Base-by-base conservation (phyloP, 2,329 filamentous ascomycete genomes). In the Diaporthe citriasiana region DNA sequence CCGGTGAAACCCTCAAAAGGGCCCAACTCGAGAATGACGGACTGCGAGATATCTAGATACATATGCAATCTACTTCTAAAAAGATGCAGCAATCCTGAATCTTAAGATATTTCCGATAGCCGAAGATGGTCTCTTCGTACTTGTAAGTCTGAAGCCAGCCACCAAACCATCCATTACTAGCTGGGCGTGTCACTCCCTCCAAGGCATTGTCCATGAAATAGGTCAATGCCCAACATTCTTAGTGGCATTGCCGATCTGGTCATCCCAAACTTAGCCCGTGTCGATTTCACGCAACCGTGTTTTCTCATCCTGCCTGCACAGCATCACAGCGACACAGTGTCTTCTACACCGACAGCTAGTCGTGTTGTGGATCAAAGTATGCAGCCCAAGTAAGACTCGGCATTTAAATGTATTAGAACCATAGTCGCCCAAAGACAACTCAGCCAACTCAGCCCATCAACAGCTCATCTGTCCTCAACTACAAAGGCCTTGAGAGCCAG, bases 371-470 rank as follows among this genome's bases (percentile, higher is more conserved):
- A 35, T 47, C 47, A 68, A 17, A 40, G 63, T 47, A 27, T 12
- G 22, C 33, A 53, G 63, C 63, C 63, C 63, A 27, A 53, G 38
- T 17, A 1, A 68, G 63, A 38, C 33, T 51, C 47, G 33, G 47
- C 47, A 68, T 17, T 19, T 27, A 12, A 53, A 38, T 51, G 63
- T 38, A 53, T 68, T 33, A 68, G 45, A 53, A 68, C 63, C 33
- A 17, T 40, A 13, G 63, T 53, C 63, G 30, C 25, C 63, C 63
- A 25, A 66, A 66, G 45, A 22, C 47, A 38, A 17, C 33, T 30
- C 22, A 30, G n/a, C 13, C 33, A 53, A 35, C 33, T 40, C 33
- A 12, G 9, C 22, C 63, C 47, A 30, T 25, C 33, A 53, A 38
- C 47, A 53, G 63, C 63, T 38, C 33, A 22, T 53, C 63, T 15